Conservation (phyloP, 768 basidiomycete genomes). For the Suillus bovinus region DNA sequence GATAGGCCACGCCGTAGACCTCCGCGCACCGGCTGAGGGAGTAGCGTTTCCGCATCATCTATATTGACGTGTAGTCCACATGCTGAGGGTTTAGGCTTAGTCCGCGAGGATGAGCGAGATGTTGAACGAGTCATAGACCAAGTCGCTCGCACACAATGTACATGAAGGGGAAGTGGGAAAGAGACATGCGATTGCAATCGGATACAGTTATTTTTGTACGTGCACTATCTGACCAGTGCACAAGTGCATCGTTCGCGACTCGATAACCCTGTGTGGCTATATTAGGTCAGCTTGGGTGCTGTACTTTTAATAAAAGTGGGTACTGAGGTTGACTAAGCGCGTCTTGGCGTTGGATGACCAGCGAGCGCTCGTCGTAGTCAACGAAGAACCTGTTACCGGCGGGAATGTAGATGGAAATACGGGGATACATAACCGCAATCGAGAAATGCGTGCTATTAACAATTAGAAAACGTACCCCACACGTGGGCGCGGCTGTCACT, state of each 20-base stretch:
- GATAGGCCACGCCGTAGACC: conserved; percentile 67
- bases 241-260: not conserved
- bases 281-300: not conserved
- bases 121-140: not conserved
- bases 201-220: not conserved
- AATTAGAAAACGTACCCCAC: too few relatives aligned
- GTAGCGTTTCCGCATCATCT: not conserved
- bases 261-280: not conserved
- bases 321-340: too few relatives aligned
- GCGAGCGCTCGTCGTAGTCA: too few relatives aligned
- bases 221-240: not conserved
- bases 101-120: not conserved
- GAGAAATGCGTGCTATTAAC: too few relatives aligned
- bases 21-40: conserved; percentile 9
- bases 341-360: too few relatives aligned
- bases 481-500: too few relatives aligned
- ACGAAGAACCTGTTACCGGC: too few relatives aligned
- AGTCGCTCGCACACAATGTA: not conserved
- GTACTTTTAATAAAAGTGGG: too few relatives aligned
- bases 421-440: too few relatives aligned
- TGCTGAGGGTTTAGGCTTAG: not conserved
- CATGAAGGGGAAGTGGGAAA: not conserved
- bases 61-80: not conserved
- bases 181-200: not conserved
- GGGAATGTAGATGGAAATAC: too few relatives aligned